Evolutionary conservation across 2,329 filamentous ascomycete genomes (phyloP).

Genomic region (Aotearoamyces nothofagi): DNA sequence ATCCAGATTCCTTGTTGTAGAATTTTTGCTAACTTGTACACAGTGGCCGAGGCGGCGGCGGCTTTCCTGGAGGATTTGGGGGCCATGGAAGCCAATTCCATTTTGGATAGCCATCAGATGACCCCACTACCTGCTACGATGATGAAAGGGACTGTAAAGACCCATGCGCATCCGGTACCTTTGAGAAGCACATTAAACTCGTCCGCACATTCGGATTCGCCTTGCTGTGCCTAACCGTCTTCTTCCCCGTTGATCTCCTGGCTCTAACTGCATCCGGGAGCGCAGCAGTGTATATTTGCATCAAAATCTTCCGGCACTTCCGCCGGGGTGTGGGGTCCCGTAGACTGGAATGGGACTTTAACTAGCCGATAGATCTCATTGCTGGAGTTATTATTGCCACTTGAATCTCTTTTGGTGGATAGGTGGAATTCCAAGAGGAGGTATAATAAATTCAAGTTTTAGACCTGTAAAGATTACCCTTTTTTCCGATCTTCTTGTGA

Average conservation of each 20-base stretch:
- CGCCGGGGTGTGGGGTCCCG: too few species aligned
- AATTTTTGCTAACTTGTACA: slow-evolving; percentile 14
- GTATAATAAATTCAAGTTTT: too few species aligned
- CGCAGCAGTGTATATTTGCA: slow-evolving; percentile 14
- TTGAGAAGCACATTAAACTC: slow-evolving; percentile 4
- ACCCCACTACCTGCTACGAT: slow-evolving; percentile 16
- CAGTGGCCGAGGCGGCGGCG: slow-evolving; percentile 36
- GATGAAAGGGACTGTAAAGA: slow-evolving; percentile 7
- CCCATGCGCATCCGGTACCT: not conserved
- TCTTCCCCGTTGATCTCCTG: slow-evolving; percentile 18
- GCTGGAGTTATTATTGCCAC: too few species aligned
- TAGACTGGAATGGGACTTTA: too few species aligned
- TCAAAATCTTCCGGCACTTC: slow-evolving; percentile 5
- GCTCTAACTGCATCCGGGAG: slow-evolving; percentile 10
- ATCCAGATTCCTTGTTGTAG: too few species aligned
- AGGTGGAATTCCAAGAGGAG: too few species aligned
- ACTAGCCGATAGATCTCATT: too few species aligned
- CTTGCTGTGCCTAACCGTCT: slow-evolving; percentile 15
- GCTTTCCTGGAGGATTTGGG: slow-evolving; percentile 18
- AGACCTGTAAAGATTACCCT: too few species aligned
- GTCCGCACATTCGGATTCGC: slow-evolving; percentile 15
- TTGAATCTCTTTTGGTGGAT: too few species aligned
- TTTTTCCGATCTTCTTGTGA: too few species aligned
- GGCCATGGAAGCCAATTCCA: slow-evolving; percentile 5
- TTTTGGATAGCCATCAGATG: slow-evolving; percentile 26